Evolutionary conservation across 2,329 filamentous ascomycete species (phyloP), one percentile per base, ranked within the genome.

Genomic region (Zymoseptoria ardabiliae): DNA sequence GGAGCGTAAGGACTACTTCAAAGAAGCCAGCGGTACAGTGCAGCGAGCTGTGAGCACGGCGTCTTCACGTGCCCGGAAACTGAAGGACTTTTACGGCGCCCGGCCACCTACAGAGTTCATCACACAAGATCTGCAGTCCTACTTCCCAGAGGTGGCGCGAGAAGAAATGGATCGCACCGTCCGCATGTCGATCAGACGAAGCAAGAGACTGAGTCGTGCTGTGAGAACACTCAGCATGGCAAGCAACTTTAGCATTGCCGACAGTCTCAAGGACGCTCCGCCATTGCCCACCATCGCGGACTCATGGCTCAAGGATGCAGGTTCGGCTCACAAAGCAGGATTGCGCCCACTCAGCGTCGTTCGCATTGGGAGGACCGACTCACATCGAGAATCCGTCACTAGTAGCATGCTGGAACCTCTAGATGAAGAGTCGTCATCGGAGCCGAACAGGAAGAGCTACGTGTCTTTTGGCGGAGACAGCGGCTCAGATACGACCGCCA

Each of bases 141-240:
- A 97, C 79, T 99, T 99, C 81, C 94, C 94, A 0, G 91, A 96
- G 70, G 93, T 97, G 69, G 86, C 92, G 54, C 87, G 90, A 58
- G 92, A 96, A 72, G 91, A 96, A 68, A 97, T 99, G 71, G 94
- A 97, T 74, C 89, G 91, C 67, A 97, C 94, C 0, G 92, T 96
- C 63, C 89, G 94, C 54, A 84, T 97, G 75, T 97, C 93, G 0
- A 88, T 97, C 74, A 85, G 93, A 66, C 85, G 94, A 66, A 97
- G 93, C 49, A 90, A 90, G 56, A 88, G 94, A 56, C 81, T 97
- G 64, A 97, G 93, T 77, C 90, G 90, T 73, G 90, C 95, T 65
- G 93, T 95, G 65, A 96, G 90, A 73, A 90, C 93, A 28, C 81
- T 99, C 60, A 97, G 92, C 72, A 92, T 96, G 64, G 91, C 92